Base-by-base conservation (phyloP, 1,284 basidiomycete genomes). In the Uromyces viciae-fabae region DNA sequence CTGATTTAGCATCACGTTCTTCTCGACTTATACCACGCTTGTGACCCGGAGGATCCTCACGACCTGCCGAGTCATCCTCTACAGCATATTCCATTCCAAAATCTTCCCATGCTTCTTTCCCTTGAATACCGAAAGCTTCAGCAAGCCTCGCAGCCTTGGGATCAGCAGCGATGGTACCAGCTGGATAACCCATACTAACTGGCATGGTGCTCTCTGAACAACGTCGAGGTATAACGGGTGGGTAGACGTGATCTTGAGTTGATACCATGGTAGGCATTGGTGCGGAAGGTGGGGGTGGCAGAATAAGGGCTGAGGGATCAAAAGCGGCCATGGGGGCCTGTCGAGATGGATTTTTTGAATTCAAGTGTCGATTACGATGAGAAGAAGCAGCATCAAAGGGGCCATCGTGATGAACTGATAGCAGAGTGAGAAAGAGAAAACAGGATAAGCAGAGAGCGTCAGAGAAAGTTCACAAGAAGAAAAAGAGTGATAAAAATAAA, bases 301-400 rank as follows among this genome's bases (percentile, higher is more conserved):
- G 33, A 86, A 72, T 88, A 49, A 88, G 89, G 14, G 88, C 87
- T 19, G 87, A 86, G 58, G 86, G 86, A 81, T 88, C 89, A 91
- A 92, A 94, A 33, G 92, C 92, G 83, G 90, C 88, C 90, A 94
- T 91, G 68, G 92, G 92, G 15, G 93, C 92, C 85, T 90, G 82
- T 91, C 84, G 88, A 89, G 84, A 89, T 90, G 84, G 92, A 90
- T 68, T 90, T 52, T 68, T 66, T 3, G 75, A 77, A 46, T 52
- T 52, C 42, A 68, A 31, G 28, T 56, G 40, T 58, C 78, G 90
- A 87, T 94, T 94, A 84, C 93, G 91, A 80, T 92, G 93, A 1
- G 93, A 93, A 0, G 92, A 92, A 84, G 92, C 93, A 38, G 93
- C 93, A 85, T 94, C 92, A 85, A 94, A 94, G 8, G 92, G 92